phyloP scores from a whole-genome alignment of 495 filamentous ascomycete genomes.

The Rusavskia elegans region DNA sequence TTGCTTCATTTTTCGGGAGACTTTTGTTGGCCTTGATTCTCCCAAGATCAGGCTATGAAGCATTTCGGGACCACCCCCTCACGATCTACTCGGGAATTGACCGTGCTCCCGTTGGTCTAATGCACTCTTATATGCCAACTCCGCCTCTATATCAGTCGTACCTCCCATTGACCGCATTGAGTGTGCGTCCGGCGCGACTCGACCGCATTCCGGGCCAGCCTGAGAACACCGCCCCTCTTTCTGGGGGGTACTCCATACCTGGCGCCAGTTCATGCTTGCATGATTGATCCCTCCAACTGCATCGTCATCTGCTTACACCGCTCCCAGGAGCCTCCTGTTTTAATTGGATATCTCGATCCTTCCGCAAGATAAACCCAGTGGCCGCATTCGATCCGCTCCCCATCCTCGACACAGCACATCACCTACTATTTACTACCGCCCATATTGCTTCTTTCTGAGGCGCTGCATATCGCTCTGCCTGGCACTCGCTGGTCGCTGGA shows the following conservation, averaged over 20 bases:
- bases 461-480: background rate
- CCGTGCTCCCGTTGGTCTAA: background rate
- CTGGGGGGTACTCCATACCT: background rate
- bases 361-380: background rate
- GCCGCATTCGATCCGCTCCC: background rate
- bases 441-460: background rate
- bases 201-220: background rate
- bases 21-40: background rate
- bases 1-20: background rate
- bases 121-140: background rate
- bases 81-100: background rate
- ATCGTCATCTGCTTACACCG: background rate
- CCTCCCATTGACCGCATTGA: background rate
- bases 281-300: background rate
- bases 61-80: background rate
- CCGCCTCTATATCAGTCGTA: background rate
- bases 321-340: background rate
- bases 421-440: background rate
- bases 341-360: background rate
- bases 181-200: background rate
- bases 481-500: background rate
- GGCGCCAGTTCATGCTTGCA: background rate
- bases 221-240: conserved; percentile 3
- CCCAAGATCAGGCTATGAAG: background rate
- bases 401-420: background rate